Percentiles rank a stretch among this genome's conserved stretches.
These are phyloP conservation scores for Lagenidium giganteum DNA, from an alignment of 352 stramenopile species.

Conservation along the genomic window DNA sequence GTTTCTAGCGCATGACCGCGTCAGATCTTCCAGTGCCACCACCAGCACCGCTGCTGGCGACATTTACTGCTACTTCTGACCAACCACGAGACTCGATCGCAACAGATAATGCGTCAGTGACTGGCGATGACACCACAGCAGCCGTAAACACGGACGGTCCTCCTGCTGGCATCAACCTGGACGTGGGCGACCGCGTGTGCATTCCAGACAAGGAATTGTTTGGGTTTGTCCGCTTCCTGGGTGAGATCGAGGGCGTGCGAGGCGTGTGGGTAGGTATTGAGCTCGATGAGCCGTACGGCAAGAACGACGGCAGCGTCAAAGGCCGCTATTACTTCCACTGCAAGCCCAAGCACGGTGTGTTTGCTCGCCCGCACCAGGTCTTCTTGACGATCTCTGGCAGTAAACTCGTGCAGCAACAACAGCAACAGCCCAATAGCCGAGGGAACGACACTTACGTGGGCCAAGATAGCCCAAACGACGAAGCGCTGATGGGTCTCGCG, in stretches of 20 bases:
- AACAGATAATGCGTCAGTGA: too few relatives aligned
- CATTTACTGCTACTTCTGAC: too few relatives aligned
- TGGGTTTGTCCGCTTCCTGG: constrained; percentile 71
- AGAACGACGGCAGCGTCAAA: constrained; percentile 84
- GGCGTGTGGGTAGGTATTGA: constrained; percentile 75
- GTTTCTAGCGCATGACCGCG: too few relatives aligned
- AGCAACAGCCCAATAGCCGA: constrained; percentile 27
- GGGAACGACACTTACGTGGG: constrained; percentile 11
- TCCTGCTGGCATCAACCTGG: constrained; percentile 33
- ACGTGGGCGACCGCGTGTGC: constrained; percentile 72
- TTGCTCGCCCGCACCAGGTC: constrained; percentile 71
- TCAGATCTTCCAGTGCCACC: neutral
- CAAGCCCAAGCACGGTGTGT: constrained; percentile 75
- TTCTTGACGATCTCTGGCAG: constrained; percentile 56
- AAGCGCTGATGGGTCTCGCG: constrained; percentile 19
- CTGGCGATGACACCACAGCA: too few relatives aligned
- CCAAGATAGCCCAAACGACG: constrained; percentile 20
- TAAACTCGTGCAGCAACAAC: constrained; percentile 47
- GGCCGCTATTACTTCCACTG: constrained; percentile 76
- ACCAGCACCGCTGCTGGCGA: too few relatives aligned
- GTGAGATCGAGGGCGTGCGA: constrained; percentile 66
- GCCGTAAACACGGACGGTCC: constrained; percentile 20
- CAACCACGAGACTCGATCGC: too few relatives aligned
- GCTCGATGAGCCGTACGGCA: constrained; percentile 67
- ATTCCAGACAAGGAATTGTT: constrained; percentile 85